Percentiles rank a stretch among this genome's conserved stretches.
Conservation (phyloP, 2,329 filamentous ascomycete genomes). For the Colletotrichum godetiae region DNA sequence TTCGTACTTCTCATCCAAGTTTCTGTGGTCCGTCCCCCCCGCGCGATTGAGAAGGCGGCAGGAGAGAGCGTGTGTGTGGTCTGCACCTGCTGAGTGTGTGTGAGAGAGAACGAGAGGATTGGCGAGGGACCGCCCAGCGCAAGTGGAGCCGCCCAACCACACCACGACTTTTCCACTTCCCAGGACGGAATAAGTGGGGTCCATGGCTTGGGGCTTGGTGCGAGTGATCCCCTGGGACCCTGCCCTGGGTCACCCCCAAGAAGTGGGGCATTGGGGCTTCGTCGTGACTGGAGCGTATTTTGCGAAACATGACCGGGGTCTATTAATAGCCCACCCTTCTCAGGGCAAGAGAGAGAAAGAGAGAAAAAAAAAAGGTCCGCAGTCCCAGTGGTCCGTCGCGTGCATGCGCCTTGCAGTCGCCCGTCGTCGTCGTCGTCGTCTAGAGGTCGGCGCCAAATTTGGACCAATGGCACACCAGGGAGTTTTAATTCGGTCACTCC, state of each 20-base stretch:
- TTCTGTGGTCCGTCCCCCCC: background rate
- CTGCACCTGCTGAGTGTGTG: background rate
- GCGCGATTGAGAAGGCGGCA: background rate
- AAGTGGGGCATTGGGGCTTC: conserved; percentile 12
- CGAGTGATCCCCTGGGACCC: background rate
- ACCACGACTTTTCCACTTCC: background rate
- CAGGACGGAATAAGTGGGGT: background rate
- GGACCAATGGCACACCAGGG: conserved; percentile 20
- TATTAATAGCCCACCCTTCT: conserved; percentile 31
- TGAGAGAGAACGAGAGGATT: background rate
- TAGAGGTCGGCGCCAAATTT: conserved; percentile 29
- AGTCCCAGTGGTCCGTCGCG: background rate
- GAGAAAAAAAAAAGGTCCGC: conserved; percentile 4
- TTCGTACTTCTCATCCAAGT: background rate
- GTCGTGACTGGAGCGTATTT: conserved; percentile 33
- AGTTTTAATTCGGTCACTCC: conserved; percentile 5
- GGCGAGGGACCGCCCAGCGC: background rate
- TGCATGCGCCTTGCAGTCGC: conserved; percentile 25
- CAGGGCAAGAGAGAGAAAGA: background rate
- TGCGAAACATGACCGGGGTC: conserved; percentile 32
- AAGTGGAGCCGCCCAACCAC: background rate
- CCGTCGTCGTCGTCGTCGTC: too few species aligned
- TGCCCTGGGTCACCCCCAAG: background rate
- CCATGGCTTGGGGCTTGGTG: background rate
- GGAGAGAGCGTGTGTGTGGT: background rate